Conservation (phyloP, 2,329 filamentous ascomycete genomes). For the Calycina herbarum region DNA sequence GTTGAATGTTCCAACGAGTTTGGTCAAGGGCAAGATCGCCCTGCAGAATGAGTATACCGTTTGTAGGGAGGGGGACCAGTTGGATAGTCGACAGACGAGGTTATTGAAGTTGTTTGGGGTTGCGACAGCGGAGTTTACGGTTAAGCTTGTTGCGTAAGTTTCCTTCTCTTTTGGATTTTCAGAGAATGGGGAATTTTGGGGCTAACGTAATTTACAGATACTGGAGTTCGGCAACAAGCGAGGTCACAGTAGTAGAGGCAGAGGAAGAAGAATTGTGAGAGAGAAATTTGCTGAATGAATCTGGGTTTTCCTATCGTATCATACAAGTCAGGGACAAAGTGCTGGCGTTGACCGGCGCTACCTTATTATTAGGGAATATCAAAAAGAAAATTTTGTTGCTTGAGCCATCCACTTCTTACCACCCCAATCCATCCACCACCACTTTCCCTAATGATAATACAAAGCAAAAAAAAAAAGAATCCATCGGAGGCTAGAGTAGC, state of each 20-base stretch:
- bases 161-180: not conserved
- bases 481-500: conserved; percentile 28
- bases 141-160: conserved; percentile 71
- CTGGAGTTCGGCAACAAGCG: conserved; percentile 59
- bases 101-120: conserved; percentile 92
- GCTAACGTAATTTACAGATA: conserved; percentile 45
- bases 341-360: conserved; percentile 38
- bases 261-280: conserved; percentile 40
- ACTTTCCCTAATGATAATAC: conserved; percentile 32
- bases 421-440: conserved; percentile 11
- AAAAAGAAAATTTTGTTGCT: conserved; percentile 33
- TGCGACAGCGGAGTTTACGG: conserved; percentile 85
- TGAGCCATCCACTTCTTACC: conserved; percentile 35
- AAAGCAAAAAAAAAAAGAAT: conserved; percentile 27
- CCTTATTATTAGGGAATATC: conserved; percentile 30
- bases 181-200: not conserved
- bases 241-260: conserved; percentile 58
- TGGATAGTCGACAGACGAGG: conserved; percentile 91
- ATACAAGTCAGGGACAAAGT: conserved; percentile 35
- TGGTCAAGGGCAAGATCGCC: conserved; percentile 85
- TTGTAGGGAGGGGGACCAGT: conserved; percentile 78
- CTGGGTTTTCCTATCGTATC: conserved; percentile 34
- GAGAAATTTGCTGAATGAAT: conserved; percentile 15
- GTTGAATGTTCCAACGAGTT: conserved; percentile 83
- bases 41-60: conserved; percentile 57